Evolutionary conservation across 2,329 filamentous ascomycete species (phyloP), one percentile per base, ranked within the genome.

Genomic region (Botryosphaeria agaves): DNA sequence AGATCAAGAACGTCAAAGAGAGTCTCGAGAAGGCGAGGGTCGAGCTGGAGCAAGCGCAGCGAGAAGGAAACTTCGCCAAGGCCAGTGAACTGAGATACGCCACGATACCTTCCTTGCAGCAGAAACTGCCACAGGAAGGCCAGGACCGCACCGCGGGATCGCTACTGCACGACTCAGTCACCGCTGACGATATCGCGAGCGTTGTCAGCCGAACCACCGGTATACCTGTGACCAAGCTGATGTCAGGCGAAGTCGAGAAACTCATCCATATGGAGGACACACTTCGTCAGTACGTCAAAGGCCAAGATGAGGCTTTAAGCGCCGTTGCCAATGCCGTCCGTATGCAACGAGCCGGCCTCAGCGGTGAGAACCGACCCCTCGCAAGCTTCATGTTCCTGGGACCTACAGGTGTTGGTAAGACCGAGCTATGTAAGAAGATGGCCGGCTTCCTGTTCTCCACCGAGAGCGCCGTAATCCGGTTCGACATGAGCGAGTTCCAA

Each of bases 311-410:
- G 45, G 89, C 89, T 5, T 70, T 98, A 34, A 76, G 76, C 39
- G 81, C 85, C 12, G 87, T 95, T 1, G 78, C 87, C 19, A 80
- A 95, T 47, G 89, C 89, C 1, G 87, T 98, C 6, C 74, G 89
- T 14, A 78, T 94, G 62, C 89, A 95, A 53, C 71, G 89, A 39
- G 89, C 89, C 6, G 89, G 89, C 1, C 63, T 95, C 6, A 91
- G 79, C 35, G 84, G 84, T 19, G 83, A 94, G 45, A 92, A 94
- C 51, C 69, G 84, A 1, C 89, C 89, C 0, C 65, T 93, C 5
- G 89, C 87, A 0, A 91, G 80, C 0, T 94, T 95, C 61, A 94
- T 95, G 76, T 94, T 95, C 68, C 68, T 95, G 3, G 89, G 89
- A 0, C 89, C 89, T 4, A 95, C 89, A 0, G 89, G 89, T 47